phyloP scores from a whole-genome alignment of 2,329 filamentous ascomycete species.

The Byssoonygena ceratinophila region DNA sequence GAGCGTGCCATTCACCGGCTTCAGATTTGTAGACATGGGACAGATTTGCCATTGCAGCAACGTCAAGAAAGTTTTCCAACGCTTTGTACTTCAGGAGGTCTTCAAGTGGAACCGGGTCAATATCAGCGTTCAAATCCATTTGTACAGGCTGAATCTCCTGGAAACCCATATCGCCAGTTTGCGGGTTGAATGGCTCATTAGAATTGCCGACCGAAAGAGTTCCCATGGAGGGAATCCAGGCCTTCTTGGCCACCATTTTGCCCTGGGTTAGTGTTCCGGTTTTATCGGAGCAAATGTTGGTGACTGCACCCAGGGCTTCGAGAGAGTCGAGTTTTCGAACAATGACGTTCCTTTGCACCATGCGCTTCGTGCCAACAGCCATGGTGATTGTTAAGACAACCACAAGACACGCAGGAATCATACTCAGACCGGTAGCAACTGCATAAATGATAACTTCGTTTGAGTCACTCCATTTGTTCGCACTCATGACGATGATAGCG shows the following conservation, averaged over 20 bases:
- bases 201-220: constrained; percentile 49
- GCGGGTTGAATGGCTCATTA: constrained; percentile 48
- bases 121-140: constrained; percentile 19
- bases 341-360: constrained; percentile 48
- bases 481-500: constrained; percentile 57
- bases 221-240: constrained; percentile 49
- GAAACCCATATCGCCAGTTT: constrained; percentile 40
- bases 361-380: constrained; percentile 50
- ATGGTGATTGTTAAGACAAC: constrained; percentile 59
- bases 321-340: constrained; percentile 48
- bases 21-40: constrained; percentile 50
- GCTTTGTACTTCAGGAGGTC: constrained; percentile 40
- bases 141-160: constrained; percentile 26
- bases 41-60: constrained; percentile 56
- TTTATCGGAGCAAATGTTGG: constrained; percentile 48
- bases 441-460: constrained; percentile 56
- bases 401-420: constrained; percentile 54
- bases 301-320: constrained; percentile 53
- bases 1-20: constrained; percentile 49
- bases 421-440: constrained; percentile 48
- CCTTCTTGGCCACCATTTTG: constrained; percentile 53
- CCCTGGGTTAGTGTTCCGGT: constrained; percentile 53
- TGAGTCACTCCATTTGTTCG: constrained; percentile 47
- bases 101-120: constrained; percentile 21
- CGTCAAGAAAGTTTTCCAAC: constrained; percentile 49